Conservation (phyloP, 192 early-diverging fungal species). For the Coemansia sp. region DNA sequence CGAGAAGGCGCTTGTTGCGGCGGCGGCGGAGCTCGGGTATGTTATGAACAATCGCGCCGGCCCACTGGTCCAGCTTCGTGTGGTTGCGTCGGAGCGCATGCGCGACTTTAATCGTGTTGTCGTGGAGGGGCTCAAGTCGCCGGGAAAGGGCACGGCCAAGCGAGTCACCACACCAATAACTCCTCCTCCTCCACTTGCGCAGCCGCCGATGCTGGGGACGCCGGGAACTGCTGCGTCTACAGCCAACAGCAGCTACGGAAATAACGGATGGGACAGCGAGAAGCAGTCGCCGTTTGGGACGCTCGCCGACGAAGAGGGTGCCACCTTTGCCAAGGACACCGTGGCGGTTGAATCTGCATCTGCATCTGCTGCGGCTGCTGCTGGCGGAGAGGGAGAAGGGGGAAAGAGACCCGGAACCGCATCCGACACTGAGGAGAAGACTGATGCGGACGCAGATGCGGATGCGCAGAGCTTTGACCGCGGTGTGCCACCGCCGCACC, state of each 20-base stretch:
- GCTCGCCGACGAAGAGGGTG: not conserved
- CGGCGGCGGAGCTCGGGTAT: slow-evolving; percentile 75
- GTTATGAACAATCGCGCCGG: slow-evolving; percentile 63
- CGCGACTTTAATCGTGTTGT: slow-evolving; percentile 40
- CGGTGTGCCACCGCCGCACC: slow-evolving; percentile 44
- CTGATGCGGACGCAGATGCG: not conserved
- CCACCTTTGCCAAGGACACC: not conserved
- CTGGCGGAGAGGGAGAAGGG: not conserved
- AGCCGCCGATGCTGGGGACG: not conserved
- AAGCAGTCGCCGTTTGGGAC: not conserved
- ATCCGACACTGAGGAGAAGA: not conserved
- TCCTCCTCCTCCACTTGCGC: not conserved
- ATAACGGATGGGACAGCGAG: not conserved
- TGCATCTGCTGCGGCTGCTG: not conserved
- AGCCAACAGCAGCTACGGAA: not conserved
- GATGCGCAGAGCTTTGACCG: slow-evolving; percentile 60
- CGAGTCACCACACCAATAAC: too few relatives aligned
- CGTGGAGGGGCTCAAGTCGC: slow-evolving; percentile 1
- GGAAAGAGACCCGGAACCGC: not conserved
- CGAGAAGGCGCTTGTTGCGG: slow-evolving; percentile 79
- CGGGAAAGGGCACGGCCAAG: not conserved
- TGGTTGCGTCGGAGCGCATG: slow-evolving; percentile 52
- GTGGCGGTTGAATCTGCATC: not conserved
- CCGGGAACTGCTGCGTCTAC: not conserved
- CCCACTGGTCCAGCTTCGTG: slow-evolving; percentile 50